These are phyloP conservation scores for Punica granatum DNA, from an alignment of 345 rosid genomes.

Conservation along the genomic window DNA sequence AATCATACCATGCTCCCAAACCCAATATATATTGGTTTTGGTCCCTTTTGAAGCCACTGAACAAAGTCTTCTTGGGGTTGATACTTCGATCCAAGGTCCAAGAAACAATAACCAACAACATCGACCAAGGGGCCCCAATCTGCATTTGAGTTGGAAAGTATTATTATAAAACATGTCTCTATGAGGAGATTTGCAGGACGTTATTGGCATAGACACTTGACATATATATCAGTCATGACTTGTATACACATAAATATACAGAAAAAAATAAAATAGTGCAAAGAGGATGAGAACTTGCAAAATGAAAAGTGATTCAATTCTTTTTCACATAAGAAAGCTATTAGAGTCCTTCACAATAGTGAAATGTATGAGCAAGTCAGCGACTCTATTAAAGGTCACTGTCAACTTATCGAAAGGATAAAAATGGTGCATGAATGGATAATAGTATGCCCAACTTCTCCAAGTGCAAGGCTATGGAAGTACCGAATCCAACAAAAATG, in stretches of 20 bases:
- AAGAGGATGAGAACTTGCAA: not conserved
- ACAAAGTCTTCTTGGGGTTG: slow-evolving; percentile 59
- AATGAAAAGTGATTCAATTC: no score
- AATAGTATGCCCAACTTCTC: not conserved
- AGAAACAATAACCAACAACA: slow-evolving; percentile 94
- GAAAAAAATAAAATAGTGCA: not conserved
- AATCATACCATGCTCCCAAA: slow-evolving; percentile 96
- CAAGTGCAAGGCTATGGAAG: not conserved
- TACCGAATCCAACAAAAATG: not conserved
- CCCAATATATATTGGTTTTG: slow-evolving; percentile 80
- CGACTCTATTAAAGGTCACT: no score
- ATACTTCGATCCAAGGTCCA: slow-evolving; percentile 79
- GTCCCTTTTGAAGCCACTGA: slow-evolving; percentile 71
- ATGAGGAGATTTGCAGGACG: not conserved
- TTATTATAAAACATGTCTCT: not conserved
- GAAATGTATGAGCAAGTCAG: no score
- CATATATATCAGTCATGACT: not conserved
- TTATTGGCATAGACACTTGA: not conserved
- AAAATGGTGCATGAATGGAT: not conserved
- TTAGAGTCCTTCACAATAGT: not conserved
- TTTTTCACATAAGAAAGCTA: not conserved
- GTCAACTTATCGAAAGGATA: not conserved
- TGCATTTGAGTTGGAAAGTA: slow-evolving; percentile 30
- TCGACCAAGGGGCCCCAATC: slow-evolving; percentile 94
- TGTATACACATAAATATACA: not conserved